Conservation (phyloP, 2,329 filamentous ascomycete species). For the Amphichorda felina region DNA sequence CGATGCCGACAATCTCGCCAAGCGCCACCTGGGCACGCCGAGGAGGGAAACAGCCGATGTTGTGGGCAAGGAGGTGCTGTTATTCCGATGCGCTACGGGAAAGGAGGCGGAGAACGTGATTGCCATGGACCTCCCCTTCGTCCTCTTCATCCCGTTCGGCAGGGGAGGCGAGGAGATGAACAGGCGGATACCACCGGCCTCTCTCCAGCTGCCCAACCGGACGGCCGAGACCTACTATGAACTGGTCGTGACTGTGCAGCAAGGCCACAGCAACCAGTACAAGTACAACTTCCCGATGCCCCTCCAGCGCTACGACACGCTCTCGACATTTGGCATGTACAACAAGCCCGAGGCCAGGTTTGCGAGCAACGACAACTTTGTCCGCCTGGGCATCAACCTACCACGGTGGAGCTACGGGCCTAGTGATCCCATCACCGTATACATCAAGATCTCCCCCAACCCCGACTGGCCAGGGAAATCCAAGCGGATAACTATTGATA, state of each 20-base stretch:
- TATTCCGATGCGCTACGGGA: conserved; percentile 77
- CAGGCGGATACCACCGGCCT: conserved; percentile 81
- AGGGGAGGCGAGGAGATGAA: conserved; percentile 84
- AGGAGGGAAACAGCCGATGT: conserved; percentile 85
- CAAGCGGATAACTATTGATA: conserved; percentile 82
- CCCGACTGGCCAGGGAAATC: conserved; percentile 85
- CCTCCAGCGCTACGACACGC: conserved; percentile 84
- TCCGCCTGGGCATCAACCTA: conserved; percentile 82
- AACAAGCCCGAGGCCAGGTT: conserved; percentile 87
- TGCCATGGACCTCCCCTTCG: conserved; percentile 93
- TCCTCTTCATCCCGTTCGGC: conserved; percentile 93
- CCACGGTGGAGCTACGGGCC: conserved; percentile 96
- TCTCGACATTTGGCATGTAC: conserved; percentile 99
- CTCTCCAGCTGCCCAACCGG: conserved; percentile 77
- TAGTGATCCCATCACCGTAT: conserved; percentile 87
- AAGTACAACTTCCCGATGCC: conserved; percentile 89
- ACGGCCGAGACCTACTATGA: conserved; percentile 98
- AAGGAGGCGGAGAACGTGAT: conserved; percentile 81
- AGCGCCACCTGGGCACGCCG: conserved; percentile 81
- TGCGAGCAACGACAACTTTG: conserved; percentile 76
- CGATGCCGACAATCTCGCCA: conserved; percentile 84
- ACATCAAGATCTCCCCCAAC: conserved; percentile 88
- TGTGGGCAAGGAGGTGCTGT: conserved; percentile 87
- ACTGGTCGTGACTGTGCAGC: conserved; percentile 88
- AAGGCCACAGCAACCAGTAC: conserved; percentile 75